Evolutionary conservation across 805 yeast species (phyloP), one percentile per base, ranked within the genome.

Genomic region (Wickerhamiella vanderwaltii): DNA sequence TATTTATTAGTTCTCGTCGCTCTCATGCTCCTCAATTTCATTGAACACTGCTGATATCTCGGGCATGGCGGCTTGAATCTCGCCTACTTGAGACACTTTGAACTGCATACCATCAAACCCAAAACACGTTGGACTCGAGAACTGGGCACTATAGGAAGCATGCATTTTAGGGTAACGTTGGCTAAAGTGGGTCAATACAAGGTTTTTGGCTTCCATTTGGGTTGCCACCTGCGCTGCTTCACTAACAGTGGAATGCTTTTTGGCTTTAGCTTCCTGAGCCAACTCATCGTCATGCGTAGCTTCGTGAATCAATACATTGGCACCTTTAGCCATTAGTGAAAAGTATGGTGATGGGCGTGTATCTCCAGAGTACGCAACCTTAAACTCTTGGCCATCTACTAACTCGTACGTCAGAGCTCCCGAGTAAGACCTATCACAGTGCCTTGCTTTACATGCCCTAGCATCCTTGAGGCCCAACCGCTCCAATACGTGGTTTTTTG

Each of bases 281-380:
- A 85, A 65, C 24, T 72, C 82, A 57, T 85, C 83, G 44, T 84
- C 95, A 47, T 91, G 70, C 0, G 98, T 84, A 0, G 96, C 87
- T 58, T 91, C 99, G 59, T 91, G 99, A 37, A 91, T 77, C 45
- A 91, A 66, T 37, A 91, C 58, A 54, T 85, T 88, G 20, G 84
- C 72, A 9, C 65, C 58, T 16, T 55, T 46, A 1, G 95, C 97
- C 41, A 83, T 71, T 2, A 62, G 66, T 0, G 79, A 73, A 59
- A 86, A 86, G 32, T 53, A 57, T 37, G 57, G 61, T 48, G 75
- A 77, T 0, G 98, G 98, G 52, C 96, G 72, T 0, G 97, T 84
- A 56, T 91, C 99, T 9, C 98, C 98, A 2, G 95, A 85, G 57
- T 83, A 91, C 1, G 95, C 79, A 1, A 87, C 66, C 50, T 73